Conservation (phyloP, 2,329 filamentous ascomycete species). For the Hortaea sp. region DNA sequence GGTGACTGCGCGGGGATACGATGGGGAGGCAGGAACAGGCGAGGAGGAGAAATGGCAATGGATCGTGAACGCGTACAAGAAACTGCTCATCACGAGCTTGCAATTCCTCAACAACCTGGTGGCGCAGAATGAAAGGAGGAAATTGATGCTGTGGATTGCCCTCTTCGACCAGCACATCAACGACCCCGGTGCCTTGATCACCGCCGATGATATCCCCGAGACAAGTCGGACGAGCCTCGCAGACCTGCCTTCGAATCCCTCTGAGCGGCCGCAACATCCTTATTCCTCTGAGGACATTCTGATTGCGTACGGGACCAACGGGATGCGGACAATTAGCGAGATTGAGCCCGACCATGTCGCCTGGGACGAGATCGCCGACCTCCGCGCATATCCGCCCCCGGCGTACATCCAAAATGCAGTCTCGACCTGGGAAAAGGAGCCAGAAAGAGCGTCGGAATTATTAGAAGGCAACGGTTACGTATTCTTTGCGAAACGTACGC, state of each 20-base stretch:
- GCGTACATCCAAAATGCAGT: neutral
- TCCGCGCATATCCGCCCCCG: neutral
- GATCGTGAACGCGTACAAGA: conserved; percentile 56
- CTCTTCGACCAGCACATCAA: conserved; percentile 41
- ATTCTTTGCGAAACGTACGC: conserved; percentile 16
- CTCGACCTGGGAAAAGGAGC: neutral
- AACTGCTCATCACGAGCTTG: conserved; percentile 54
- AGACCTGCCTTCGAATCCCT: conserved; percentile 9
- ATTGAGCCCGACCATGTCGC: neutral
- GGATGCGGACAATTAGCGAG: neutral
- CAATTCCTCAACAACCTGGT: conserved; percentile 58
- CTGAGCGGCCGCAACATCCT: conserved; percentile 9
- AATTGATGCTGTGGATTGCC: conserved; percentile 55
- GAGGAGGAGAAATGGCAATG: conserved; percentile 57
- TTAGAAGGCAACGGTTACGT: conserved; percentile 20
- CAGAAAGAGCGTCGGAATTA: neutral
- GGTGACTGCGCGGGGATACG: conserved; percentile 54
- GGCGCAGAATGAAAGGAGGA: conserved; percentile 54
- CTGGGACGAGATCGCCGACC: neutral
- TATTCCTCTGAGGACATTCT: conserved; percentile 18
- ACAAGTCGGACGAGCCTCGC: conserved; percentile 6
- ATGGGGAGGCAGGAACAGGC: conserved; percentile 51
- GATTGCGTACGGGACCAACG: conserved; percentile 20
- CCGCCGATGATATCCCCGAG: conserved; percentile 19
- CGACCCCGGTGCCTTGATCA: conserved; percentile 30